These are phyloP conservation scores for Emergomyces africanus DNA, from an alignment of 2,329 filamentous ascomycete species.

Conservation along the genomic window DNA sequence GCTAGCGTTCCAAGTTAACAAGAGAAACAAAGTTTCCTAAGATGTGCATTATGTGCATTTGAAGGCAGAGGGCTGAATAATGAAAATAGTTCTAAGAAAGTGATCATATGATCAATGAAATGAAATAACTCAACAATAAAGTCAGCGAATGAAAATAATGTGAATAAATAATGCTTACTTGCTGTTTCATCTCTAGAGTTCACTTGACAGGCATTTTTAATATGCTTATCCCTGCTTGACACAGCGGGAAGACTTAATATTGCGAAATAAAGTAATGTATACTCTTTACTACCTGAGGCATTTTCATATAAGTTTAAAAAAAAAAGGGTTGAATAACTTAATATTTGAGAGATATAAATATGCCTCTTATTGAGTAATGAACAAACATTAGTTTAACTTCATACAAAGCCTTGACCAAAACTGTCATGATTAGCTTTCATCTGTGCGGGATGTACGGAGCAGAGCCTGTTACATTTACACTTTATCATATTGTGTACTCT, in stretches of 20 bases:
- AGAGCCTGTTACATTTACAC: neutral
- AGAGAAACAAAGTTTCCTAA: neutral
- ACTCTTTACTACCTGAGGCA: too few relatives aligned
- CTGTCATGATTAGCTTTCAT: too few relatives aligned
- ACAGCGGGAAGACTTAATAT: too few relatives aligned
- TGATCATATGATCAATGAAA: neutral
- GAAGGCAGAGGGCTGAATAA: neutral
- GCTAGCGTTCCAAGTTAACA: conserved; percentile 13
- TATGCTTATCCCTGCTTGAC: too few relatives aligned
- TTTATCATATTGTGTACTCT: neutral
- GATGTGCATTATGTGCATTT: neutral
- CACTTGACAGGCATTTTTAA: conserved; percentile 25
- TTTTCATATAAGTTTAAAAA: too few relatives aligned
- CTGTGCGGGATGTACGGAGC: too few relatives aligned
- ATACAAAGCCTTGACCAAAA: too few relatives aligned
- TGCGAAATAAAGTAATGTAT: too few relatives aligned
- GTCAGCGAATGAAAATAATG: too few relatives aligned
- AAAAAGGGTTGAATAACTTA: too few relatives aligned
- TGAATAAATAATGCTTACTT: conserved; percentile 14
- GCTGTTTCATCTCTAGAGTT: conserved; percentile 25
- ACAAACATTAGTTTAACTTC: conserved; percentile 6
- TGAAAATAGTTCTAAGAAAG: neutral
- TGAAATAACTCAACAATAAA: neutral
- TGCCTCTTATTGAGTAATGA: neutral
- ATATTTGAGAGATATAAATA: neutral